Conservation (phyloP, 805 yeast species). For the Starmerella geochares region DNA sequence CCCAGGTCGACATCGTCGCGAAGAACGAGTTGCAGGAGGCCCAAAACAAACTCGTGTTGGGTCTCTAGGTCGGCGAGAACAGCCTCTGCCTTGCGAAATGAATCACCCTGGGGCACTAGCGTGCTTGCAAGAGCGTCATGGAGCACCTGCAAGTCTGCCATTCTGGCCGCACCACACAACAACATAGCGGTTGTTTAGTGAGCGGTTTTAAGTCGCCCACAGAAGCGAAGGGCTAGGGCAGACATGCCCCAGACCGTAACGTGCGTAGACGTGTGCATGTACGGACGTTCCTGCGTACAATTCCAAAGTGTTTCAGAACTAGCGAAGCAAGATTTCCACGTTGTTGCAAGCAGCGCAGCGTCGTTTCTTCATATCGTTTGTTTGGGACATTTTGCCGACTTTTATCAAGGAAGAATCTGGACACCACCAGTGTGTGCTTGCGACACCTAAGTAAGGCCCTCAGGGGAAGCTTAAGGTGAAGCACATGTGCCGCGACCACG, state of each 20-base stretch:
- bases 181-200: background rate
- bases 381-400: too few species aligned
- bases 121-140: constrained; percentile 74
- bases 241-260: background rate
- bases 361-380: too few species aligned
- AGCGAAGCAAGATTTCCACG: too few species aligned
- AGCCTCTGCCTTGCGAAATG: constrained; percentile 59
- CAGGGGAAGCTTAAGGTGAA: too few species aligned
- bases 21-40: constrained; percentile 65
- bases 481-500: too few species aligned
- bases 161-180: background rate
- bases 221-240: background rate
- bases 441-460: too few species aligned
- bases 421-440: too few species aligned
- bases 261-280: background rate
- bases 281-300: too few species aligned
- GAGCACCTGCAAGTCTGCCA: constrained; percentile 55
- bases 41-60: constrained; percentile 65
- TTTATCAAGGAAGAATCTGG: too few species aligned
- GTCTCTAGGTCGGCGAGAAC: constrained; percentile 48
- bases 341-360: too few species aligned
- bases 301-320: too few species aligned
- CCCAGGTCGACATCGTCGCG: constrained; percentile 42
- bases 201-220: background rate
- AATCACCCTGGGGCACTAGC: constrained; percentile 45